phyloP scores from a whole-genome alignment of 2,329 filamentous ascomycete genomes.

The Clonostachys sp. region DNA sequence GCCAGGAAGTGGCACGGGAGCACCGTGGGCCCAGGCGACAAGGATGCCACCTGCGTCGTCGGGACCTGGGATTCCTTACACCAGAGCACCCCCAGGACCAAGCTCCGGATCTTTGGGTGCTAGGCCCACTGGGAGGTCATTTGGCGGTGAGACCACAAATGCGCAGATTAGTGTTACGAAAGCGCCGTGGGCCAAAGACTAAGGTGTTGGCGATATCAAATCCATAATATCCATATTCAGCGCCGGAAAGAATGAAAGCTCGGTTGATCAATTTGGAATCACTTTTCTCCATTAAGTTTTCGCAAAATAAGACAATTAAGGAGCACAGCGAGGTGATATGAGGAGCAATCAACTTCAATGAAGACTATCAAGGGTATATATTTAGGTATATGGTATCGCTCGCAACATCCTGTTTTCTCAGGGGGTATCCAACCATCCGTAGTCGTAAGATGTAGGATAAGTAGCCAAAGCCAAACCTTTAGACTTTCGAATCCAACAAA shows the following conservation, averaged over 20 bases:
- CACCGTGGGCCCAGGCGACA: conserved; percentile 37
- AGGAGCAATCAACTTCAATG: too few species aligned
- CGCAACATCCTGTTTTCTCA: background rate
- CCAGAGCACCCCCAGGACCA: conserved; percentile 24
- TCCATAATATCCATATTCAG: too few species aligned
- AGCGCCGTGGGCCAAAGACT: conserved; percentile 37
- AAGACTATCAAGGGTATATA: too few species aligned
- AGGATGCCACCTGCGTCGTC: conserved; percentile 25
- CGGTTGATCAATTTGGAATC: too few species aligned
- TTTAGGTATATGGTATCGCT: conserved; percentile 1
- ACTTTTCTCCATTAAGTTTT: background rate
- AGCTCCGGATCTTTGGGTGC: conserved; percentile 14
- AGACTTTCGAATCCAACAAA: background rate
- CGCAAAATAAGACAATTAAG: background rate
- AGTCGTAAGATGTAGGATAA: too few species aligned
- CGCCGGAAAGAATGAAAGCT: too few species aligned
- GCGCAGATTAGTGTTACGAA: conserved; percentile 36
- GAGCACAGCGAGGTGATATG: too few species aligned
- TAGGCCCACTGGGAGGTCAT: conserved; percentile 4
- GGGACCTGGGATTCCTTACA: conserved; percentile 31
- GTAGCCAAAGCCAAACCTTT: too few species aligned
- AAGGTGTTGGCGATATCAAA: too few species aligned
- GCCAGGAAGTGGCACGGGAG: conserved; percentile 26
- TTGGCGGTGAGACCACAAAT: conserved; percentile 18
- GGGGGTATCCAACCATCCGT: conserved; percentile 6